A percentile compares a stretch with the other conserved stretches of the same genome.
Evolutionary conservation across 1,284 basidiomycete genomes (phyloP).

Genomic region (Cutaneotrichosporon sp.): DNA sequence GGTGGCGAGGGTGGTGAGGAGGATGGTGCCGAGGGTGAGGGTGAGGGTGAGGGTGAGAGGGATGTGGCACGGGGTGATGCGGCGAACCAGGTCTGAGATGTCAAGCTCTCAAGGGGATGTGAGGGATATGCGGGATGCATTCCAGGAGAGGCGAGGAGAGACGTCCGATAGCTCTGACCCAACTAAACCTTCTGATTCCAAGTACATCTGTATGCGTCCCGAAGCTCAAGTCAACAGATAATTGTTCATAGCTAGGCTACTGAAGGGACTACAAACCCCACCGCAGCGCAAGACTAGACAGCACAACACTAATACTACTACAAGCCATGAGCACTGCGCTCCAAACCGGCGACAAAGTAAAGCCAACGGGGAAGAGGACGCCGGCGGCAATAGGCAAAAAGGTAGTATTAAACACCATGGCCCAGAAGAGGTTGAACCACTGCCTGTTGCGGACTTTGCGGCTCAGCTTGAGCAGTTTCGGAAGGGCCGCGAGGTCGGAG

Average conservation of each 20-base stretch:
- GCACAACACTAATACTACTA: conserved; percentile 92
- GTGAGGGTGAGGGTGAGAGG: neutral
- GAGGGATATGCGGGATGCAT: too few species aligned
- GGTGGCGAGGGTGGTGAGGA: neutral
- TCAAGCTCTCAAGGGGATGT: too few species aligned
- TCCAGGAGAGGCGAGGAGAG: too few species aligned
- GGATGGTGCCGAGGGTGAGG: neutral
- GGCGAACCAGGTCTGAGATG: neutral
- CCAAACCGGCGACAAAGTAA: conserved; percentile 96
- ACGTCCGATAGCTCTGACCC: too few species aligned
- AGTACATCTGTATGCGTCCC: too few species aligned
- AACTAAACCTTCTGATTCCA: too few species aligned
- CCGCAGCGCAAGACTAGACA: conserved; percentile 80
- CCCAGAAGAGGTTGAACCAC: conserved; percentile 79
- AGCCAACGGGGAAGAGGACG: conserved; percentile 75
- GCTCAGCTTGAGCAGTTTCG: conserved; percentile 88
- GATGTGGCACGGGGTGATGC: neutral
- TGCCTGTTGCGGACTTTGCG: conserved; percentile 86
- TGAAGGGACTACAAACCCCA: conserved; percentile 65
- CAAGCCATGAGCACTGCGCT: conserved; percentile 99
- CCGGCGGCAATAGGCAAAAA: conserved; percentile 99
- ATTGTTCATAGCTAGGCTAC: neutral
- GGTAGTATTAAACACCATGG: conserved; percentile 85
- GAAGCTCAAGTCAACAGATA: too few species aligned
- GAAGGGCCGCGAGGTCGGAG: conserved; percentile 90